These are phyloP conservation scores for Wickerhamiella australiensis DNA, from an alignment of 805 yeast species.

Conservation along the genomic window DNA sequence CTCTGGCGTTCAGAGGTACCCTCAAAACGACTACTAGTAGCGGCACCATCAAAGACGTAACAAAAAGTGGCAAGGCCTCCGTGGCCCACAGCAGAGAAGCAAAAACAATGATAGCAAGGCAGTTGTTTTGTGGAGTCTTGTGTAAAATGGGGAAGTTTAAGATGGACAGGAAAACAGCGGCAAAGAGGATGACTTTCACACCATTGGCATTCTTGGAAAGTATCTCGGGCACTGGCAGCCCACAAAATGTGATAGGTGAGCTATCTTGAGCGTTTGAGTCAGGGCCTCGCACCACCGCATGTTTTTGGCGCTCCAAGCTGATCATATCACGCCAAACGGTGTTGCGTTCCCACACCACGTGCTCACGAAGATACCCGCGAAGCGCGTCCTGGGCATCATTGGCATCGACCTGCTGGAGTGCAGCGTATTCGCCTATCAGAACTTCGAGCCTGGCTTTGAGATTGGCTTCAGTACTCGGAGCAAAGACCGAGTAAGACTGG, in stretches of 20 bases:
- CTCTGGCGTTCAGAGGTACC: conserved; percentile 33
- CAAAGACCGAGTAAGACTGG: conserved; percentile 43
- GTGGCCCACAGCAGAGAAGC: conserved; percentile 92
- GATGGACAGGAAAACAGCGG: conserved; percentile 37
- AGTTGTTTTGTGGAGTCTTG: conserved; percentile 58
- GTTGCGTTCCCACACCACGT: conserved; percentile 93
- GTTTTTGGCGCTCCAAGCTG: conserved; percentile 75
- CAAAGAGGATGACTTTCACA: conserved; percentile 13
- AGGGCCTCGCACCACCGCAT: conserved; percentile 40
- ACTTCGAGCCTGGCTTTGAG: conserved; percentile 46
- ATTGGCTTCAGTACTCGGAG: conserved; percentile 34
- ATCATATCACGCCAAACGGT: conserved; percentile 97
- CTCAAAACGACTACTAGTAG: conserved; percentile 61
- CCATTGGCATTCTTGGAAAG: conserved; percentile 10
- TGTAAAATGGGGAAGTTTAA: conserved; percentile 33
- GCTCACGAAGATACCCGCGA: conserved; percentile 60
- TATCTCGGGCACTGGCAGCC: conserved; percentile 14
- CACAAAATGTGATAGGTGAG: neutral
- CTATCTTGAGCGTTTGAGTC: conserved; percentile 5
- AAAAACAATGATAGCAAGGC: conserved; percentile 71
- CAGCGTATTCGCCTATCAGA: conserved; percentile 44
- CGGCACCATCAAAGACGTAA: conserved; percentile 76
- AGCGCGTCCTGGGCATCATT: conserved; percentile 39
- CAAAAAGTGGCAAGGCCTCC: conserved; percentile 84
- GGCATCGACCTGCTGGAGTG: conserved; percentile 31